phyloP scores from a whole-genome alignment of 208 protist species.

The Plasmodiophora brassicae region DNA sequence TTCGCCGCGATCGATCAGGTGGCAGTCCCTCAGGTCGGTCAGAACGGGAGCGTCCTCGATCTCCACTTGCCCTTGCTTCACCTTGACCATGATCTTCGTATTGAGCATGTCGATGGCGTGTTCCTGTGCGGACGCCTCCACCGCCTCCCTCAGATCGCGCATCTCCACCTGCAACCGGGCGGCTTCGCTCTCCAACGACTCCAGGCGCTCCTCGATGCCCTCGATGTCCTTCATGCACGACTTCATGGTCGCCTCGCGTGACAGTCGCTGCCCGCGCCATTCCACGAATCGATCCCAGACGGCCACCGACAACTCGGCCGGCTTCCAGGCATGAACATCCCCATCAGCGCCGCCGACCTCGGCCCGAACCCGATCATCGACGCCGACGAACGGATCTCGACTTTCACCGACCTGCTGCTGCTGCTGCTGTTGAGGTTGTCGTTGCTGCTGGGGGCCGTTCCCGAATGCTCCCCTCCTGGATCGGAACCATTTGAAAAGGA shows the following conservation, averaged over 20 bases:
- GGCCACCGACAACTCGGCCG: constrained; percentile 3
- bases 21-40: neutral
- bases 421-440: neutral
- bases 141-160: neutral
- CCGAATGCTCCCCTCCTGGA: neutral
- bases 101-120: neutral
- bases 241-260: neutral
- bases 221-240: neutral
- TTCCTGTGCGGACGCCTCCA: neutral
- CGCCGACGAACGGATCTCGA: neutral
- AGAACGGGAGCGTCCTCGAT: neutral
- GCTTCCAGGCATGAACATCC: neutral
- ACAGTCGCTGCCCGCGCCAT: neutral
- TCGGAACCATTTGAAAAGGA: neutral
- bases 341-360: neutral
- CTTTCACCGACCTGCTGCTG: neutral
- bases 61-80: neutral
- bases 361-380: neutral
- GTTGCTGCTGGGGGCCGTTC: neutral
- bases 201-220: neutral
- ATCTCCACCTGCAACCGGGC: neutral
- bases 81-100: constrained; percentile 16
- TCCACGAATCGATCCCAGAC: constrained; percentile 30
- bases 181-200: neutral
- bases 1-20: neutral